Percentiles rank a stretch among this genome's conserved stretches.
These are phyloP conservation scores for Globisporangium canariense DNA, from an alignment of 352 stramenopile genomes.

Conservation along the genomic window DNA sequence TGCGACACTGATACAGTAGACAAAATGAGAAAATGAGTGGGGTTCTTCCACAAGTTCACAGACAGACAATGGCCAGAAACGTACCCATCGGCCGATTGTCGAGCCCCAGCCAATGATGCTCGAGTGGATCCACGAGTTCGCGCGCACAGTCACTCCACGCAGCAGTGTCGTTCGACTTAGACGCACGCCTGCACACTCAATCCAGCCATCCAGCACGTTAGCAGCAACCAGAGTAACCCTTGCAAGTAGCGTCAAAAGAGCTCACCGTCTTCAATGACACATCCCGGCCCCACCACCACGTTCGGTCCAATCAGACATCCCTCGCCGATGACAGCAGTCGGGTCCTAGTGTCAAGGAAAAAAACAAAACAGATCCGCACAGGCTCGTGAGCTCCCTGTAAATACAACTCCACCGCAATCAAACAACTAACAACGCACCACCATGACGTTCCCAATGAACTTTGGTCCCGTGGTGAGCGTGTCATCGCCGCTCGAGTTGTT, in stretches of 20 bases:
- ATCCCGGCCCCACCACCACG: conserved; percentile 77
- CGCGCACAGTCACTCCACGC: conserved; percentile 66
- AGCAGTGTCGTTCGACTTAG: conserved; percentile 81
- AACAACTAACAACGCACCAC: conserved; percentile 30
- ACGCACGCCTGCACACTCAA: conserved; percentile 47
- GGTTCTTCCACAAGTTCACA: too few species aligned
- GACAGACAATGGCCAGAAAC: conserved; percentile 3
- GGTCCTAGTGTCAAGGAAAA: conserved; percentile 30
- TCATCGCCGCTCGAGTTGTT: conserved; percentile 28
- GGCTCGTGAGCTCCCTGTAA: too few species aligned
- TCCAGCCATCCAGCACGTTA: not conserved
- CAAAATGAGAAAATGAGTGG: not conserved
- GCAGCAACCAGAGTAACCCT: too few species aligned
- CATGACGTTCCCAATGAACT: conserved; percentile 85
- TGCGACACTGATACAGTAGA: conserved; percentile 50
- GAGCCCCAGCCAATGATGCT: conserved; percentile 90
- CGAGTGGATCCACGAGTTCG: conserved; percentile 84
- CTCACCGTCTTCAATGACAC: conserved; percentile 81
- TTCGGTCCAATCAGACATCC: conserved; percentile 83
- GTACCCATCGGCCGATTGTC: conserved; percentile 81
- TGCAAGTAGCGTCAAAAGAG: not conserved
- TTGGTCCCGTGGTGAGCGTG: conserved; percentile 51
- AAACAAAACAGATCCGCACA: too few species aligned
- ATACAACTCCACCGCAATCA: too few species aligned
- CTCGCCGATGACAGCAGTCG: conserved; percentile 69